A percentile compares a stretch with the other conserved stretches of the same genome.
Conservation (phyloP, 805 yeast species). For the Ogataea neopini region DNA sequence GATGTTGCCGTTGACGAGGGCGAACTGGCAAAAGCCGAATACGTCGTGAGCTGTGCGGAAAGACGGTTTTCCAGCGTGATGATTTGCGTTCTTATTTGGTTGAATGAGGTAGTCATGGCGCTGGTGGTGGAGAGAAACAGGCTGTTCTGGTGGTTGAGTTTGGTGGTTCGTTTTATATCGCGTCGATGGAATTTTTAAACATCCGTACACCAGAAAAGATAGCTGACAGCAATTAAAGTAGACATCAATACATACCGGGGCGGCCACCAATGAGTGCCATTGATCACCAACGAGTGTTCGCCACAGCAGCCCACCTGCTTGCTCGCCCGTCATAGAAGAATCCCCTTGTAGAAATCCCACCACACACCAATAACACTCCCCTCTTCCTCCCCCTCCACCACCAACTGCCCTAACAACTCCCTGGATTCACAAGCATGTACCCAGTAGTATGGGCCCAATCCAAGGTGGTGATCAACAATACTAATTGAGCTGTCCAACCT, state of each 20-base stretch:
- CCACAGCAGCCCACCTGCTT: no score
- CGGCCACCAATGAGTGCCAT: no score
- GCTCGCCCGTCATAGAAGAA: constrained; percentile 8
- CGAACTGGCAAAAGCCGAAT: constrained; percentile 54
- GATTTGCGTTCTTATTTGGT: constrained; percentile 67
- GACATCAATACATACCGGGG: no score
- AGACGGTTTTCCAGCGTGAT: constrained; percentile 72
- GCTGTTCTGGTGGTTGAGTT: background rate
- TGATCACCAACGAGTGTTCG: no score
- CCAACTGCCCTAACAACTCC: constrained; percentile 28
- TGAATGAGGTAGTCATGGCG: constrained; percentile 47
- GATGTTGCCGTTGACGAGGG: constrained; percentile 48
- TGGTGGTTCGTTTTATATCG: background rate
- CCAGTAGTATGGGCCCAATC: constrained; percentile 23
- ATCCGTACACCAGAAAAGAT: no score
- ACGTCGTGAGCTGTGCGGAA: constrained; percentile 50
- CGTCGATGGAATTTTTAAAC: background rate
- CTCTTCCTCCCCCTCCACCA: background rate
- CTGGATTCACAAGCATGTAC: constrained; percentile 45
- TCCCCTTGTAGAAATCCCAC: constrained; percentile 31
- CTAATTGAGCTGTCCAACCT: background rate
- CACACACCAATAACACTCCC: constrained; percentile 25
- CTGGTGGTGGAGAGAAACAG: background rate
- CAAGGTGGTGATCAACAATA: constrained; percentile 14
- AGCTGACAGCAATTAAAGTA: no score